Conservation (phyloP, 176 grass and related monocot genomes). For the Aegilops tauschii region DNA sequence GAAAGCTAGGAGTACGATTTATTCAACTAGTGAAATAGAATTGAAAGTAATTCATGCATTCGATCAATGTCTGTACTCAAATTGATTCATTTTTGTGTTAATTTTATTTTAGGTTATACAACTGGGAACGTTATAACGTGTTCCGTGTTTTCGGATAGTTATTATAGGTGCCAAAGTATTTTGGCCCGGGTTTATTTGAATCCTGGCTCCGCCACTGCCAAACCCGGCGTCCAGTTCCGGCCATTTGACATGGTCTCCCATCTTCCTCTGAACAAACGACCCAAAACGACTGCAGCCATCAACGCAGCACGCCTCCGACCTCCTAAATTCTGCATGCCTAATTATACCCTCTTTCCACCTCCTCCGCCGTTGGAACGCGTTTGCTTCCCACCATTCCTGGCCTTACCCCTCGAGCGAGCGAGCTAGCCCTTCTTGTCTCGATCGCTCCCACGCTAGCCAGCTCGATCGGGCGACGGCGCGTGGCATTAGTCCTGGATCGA, state of each 20-base stretch:
- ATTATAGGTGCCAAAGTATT: no score
- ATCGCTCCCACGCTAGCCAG: neutral
- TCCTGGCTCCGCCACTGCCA: no score
- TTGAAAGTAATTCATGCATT: no score
- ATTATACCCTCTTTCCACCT: conserved; percentile 44
- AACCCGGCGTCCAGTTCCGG: conserved; percentile 25
- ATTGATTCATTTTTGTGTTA: no score
- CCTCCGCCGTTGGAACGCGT: conserved; percentile 44
- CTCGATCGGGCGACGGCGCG: neutral
- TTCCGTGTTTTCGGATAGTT: no score
- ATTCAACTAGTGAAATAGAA: no score
- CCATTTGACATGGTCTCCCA: conserved; percentile 36
- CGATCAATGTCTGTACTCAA: no score
- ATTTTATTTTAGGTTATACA: no score
- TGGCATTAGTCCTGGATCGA: neutral
- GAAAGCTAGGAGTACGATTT: no score
- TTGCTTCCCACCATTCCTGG: conserved; percentile 45
- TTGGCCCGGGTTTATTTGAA: no score
- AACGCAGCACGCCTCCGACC: neutral
- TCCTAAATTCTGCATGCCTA: conserved; percentile 42
- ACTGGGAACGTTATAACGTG: no score
- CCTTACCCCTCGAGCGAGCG: neutral
- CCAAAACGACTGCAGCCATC: conserved; percentile 17
- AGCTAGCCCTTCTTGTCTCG: neutral
- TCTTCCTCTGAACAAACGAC: conserved; percentile 10